A percentile compares a stretch with the other conserved stretches of the same genome.
These are phyloP conservation scores for Colletotrichum chrysophilum DNA, from an alignment of 2,329 filamentous ascomycete species.

Conservation along the genomic window DNA sequence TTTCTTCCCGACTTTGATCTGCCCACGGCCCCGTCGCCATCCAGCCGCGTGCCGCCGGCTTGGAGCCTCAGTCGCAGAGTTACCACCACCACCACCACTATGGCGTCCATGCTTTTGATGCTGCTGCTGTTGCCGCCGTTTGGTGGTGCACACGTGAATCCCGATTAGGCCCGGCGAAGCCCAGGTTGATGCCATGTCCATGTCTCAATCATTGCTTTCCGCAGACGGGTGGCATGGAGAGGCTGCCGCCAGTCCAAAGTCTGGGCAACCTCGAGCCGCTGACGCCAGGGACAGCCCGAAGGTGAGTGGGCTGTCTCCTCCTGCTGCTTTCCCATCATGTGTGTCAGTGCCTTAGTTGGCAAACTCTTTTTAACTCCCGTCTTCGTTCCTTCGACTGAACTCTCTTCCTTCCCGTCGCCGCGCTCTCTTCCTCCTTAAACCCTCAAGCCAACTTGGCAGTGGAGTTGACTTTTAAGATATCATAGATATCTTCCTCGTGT, in stretches of 20 bases:
- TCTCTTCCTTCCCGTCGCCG: background rate
- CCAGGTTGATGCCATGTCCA: constrained; percentile 17
- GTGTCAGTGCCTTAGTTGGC: constrained; percentile 16
- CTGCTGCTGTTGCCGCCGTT: background rate
- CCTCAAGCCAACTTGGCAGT: constrained; percentile 5
- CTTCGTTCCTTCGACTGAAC: background rate
- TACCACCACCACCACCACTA: background rate
- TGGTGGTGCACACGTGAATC: constrained; percentile 17
- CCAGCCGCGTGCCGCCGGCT: constrained; percentile 9
- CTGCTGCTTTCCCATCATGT: constrained; percentile 9
- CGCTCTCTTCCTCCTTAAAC: constrained; percentile 2
- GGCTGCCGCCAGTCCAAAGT: background rate
- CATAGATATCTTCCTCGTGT: background rate
- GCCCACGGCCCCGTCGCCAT: constrained; percentile 15
- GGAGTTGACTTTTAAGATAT: constrained; percentile 13
- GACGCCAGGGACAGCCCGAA: constrained; percentile 1
- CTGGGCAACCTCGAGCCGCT: constrained; percentile 13
- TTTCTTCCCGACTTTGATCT: constrained; percentile 7
- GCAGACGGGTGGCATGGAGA: background rate
- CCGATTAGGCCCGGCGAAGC: constrained; percentile 8
- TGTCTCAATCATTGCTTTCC: constrained; percentile 14
- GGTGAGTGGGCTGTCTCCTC: constrained; percentile 16
- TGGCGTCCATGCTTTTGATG: constrained; percentile 6
- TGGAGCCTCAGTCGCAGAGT: constrained; percentile 1
- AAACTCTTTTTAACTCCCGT: constrained; percentile 19